These are phyloP conservation scores for Paralagenidium karlingii DNA, from an alignment of 352 stramenopile species.

Conservation along the genomic window DNA sequence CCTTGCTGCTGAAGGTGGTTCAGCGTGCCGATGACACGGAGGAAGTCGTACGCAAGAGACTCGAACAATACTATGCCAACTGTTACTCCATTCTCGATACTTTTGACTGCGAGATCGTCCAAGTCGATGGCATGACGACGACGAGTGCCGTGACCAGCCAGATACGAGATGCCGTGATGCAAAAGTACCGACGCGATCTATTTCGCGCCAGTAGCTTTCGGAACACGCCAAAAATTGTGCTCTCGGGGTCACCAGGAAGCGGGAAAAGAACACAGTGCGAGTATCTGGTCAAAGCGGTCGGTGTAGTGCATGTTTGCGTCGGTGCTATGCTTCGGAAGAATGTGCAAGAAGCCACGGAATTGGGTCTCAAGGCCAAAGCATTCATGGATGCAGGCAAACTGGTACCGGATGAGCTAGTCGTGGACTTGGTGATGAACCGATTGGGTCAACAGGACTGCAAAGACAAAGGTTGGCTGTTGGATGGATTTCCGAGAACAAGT, in stretches of 20 bases:
- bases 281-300: conserved; percentile 78
- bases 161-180: no score
- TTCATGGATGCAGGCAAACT: conserved; percentile 89
- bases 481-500: conserved; percentile 91
- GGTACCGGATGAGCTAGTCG: conserved; percentile 92
- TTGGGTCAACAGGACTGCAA: conserved; percentile 55
- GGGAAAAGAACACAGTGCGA: conserved; percentile 97
- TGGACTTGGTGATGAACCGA: conserved; percentile 86
- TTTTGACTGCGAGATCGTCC: conserved; percentile 50
- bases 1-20: conserved; percentile 31
- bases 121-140: conserved; percentile 49
- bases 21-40: conserved; percentile 77
- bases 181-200: conserved; percentile 31
- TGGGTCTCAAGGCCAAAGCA: conserved; percentile 73
- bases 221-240: conserved; percentile 70
- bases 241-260: conserved; percentile 85
- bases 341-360: conserved; percentile 44
- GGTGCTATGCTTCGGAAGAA: conserved; percentile 90
- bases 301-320: conserved; percentile 90
- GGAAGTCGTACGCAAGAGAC: conserved; percentile 59
- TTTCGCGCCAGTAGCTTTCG: conserved; percentile 29
- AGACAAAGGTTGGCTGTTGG: conserved; percentile 80
- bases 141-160: conserved; percentile 24
- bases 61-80: conserved; percentile 74
- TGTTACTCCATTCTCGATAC: conserved; percentile 57